Conservation (phyloP, 495 filamentous ascomycete genomes). For the Aspergillus haitiensis region DNA sequence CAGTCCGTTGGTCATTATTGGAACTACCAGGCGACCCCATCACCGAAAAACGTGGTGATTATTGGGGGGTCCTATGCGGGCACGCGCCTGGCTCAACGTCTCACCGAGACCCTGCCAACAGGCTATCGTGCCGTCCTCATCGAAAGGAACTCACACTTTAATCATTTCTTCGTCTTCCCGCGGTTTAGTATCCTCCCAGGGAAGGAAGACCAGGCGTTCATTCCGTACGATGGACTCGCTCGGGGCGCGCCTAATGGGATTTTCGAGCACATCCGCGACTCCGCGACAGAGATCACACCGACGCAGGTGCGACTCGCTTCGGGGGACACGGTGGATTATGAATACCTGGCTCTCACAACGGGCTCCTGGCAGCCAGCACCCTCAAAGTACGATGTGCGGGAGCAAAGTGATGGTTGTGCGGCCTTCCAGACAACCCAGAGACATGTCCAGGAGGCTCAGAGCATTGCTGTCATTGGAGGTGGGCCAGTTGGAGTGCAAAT, state of each 20-base stretch:
- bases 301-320: conserved; percentile 13
- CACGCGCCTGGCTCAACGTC: conserved; percentile 43
- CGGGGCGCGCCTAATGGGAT: conserved; percentile 40
- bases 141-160: conserved; percentile 60
- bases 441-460: conserved; percentile 23
- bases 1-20: conserved; percentile 18
- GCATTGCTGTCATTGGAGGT: conserved; percentile 53
- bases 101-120: conserved; percentile 48
- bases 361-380: conserved; percentile 23
- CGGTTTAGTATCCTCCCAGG: conserved; percentile 39
- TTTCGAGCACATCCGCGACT: conserved; percentile 38
- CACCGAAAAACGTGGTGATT: conserved; percentile 50
- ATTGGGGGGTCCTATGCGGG: conserved; percentile 59
- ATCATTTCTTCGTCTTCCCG: conserved; percentile 56
- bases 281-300: background rate
- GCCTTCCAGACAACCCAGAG: conserved; percentile 25
- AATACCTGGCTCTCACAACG: conserved; percentile 42
- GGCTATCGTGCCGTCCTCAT: conserved; percentile 54
- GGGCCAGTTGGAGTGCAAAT: conserved; percentile 57
- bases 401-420: conserved; percentile 23
- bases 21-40: conserved; percentile 17
- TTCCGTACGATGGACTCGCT: conserved; percentile 37
- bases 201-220: conserved; percentile 49
- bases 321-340: conserved; percentile 28
- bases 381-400: conserved; percentile 15